A percentile compares a stretch with the other conserved stretches of the same genome.
Evolutionary conservation across 768 basidiomycete species (phyloP).

Genomic region (Coprinopsis cinerea): DNA sequence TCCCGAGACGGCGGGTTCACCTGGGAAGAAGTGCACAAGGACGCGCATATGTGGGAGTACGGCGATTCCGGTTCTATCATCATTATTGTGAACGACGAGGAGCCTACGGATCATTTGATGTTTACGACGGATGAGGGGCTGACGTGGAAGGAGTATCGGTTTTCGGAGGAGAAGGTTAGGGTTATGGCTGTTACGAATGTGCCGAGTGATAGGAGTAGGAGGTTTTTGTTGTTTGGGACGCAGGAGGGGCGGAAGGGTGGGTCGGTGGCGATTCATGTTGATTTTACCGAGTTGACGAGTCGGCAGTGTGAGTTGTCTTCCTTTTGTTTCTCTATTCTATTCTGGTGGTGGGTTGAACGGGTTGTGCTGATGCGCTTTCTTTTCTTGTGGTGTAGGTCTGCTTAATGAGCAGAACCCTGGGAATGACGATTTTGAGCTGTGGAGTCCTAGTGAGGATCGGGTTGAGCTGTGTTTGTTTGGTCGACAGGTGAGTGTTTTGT

Average conservation of each 20-base stretch:
- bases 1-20: conserved; percentile 95
- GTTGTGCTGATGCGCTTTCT: background rate
- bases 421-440: conserved; percentile 92
- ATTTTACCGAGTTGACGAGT: conserved; percentile 75
- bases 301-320: conserved; percentile 61
- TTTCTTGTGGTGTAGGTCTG: conserved; percentile 42
- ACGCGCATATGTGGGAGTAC: conserved; percentile 96
- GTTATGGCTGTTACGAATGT: conserved; percentile 81
- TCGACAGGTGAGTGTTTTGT: conserved; percentile 52
- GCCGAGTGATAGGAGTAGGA: conserved; percentile 82
- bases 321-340: background rate
- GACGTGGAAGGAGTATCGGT: conserved; percentile 84
- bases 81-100: conserved; percentile 93
- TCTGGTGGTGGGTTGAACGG: no score
- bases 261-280: conserved; percentile 72
- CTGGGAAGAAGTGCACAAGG: conserved; percentile 98
- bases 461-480: conserved; percentile 88
- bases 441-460: conserved; percentile 93
- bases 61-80: conserved; percentile 95
- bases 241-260: conserved; percentile 24
- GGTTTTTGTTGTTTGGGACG: conserved; percentile 80
- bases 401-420: conserved; percentile 65
- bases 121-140: conserved; percentile 89
- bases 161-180: conserved; percentile 66
- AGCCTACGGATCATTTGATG: conserved; percentile 81